Base-by-base conservation (phyloP, 805 yeast species). In the Naumovozyma castellii region DNA sequence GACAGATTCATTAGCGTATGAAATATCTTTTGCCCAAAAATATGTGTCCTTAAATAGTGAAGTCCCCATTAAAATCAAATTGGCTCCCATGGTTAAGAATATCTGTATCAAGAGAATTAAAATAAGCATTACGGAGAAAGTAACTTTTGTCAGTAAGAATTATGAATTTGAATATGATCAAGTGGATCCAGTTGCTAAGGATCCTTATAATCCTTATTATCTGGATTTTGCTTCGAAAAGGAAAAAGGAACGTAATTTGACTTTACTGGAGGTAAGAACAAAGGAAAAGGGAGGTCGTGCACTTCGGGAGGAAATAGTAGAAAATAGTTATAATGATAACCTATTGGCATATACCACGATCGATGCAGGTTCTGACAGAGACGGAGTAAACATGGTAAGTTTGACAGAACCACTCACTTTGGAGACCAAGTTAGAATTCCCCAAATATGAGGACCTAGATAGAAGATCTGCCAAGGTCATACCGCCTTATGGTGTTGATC, bases 1-100 rank as follows among this genome's bases (percentile, higher is more conserved):
- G 94, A 76, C 78, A 49, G 80, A 82, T 42, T 58, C 85, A 0
- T 60, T 84, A 29, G 76, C 77, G 39, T 84, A 84, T 57, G 82
- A 81, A 48, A 70, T 84, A 8, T 73, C 86, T 0, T 71, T 84
- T 43, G 88, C 87, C 0, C 72, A 71, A 42, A 84, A 83, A 53
- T 84, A 71, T 55, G 76, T 83, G 9, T 67, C 83, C 1, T 61
- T 84, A 36, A 82, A 84, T 2, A 70, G 78, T 10, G 76, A 72
- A 64, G 63, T 63, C 51, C 82, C 61, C 13, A 64, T 84, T 14
- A 80, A 75, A 50, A 68, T 84, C 48, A 81, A 80, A 54, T 64
- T 84, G 19, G 71, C 75, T 0, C 94, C 94, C 0, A 51, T 81
- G 42, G 72, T 70, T 9, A 82, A 83, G 56, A 73, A 75, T 39